phyloP scores from a whole-genome alignment of 2,329 filamentous ascomycete species.

The Venturia effusa region DNA sequence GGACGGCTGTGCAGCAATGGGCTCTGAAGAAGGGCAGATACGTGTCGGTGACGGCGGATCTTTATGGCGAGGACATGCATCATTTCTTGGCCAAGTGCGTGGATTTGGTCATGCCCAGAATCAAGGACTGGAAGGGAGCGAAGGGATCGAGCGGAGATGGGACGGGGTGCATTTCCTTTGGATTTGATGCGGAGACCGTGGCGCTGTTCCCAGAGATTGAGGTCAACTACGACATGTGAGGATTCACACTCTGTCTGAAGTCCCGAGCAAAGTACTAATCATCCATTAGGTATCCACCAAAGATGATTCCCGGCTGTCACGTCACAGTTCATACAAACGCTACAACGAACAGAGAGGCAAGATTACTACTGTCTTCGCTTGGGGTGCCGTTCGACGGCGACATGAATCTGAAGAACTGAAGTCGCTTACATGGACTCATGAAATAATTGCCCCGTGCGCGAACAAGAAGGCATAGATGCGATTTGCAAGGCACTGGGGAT shows the following conservation, averaged over 20 bases:
- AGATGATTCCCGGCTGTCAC: constrained; percentile 77
- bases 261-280: constrained; percentile 17
- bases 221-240: constrained; percentile 83
- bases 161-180: constrained; percentile 78
- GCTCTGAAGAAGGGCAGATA: constrained; percentile 59
- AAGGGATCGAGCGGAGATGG: constrained; percentile 69
- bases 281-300: constrained; percentile 44
- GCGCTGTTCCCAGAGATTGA: constrained; percentile 88
- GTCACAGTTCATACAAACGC: constrained; percentile 78
- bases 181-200: constrained; percentile 64
- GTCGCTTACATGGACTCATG: background rate
- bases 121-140: constrained; percentile 92
- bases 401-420: constrained; percentile 24
- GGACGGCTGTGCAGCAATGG: constrained; percentile 64
- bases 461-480: background rate
- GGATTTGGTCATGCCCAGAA: constrained; percentile 81
- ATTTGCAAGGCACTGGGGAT: background rate
- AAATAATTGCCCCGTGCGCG: background rate
- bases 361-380: constrained; percentile 60
- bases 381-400: constrained; percentile 79
- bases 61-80: constrained; percentile 71
- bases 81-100: constrained; percentile 87
- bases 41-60: constrained; percentile 64
- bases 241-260: constrained; percentile 16
- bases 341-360: constrained; percentile 73